These are phyloP conservation scores for Podaxis sp. DNA, from an alignment of 768 basidiomycete genomes.

Conservation along the genomic window DNA sequence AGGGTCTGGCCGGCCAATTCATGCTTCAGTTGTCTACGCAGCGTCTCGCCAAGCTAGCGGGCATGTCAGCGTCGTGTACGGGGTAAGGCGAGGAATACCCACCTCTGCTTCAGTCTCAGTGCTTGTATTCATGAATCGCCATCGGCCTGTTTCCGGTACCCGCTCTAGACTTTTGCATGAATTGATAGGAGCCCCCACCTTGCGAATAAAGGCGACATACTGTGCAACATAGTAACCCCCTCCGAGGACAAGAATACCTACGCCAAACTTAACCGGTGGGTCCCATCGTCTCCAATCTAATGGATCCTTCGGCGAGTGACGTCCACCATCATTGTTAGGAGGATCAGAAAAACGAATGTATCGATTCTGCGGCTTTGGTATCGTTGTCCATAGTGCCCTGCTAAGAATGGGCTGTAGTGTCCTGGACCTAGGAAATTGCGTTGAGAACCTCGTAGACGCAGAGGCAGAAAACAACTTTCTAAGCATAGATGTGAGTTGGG, in stretches of 20 bases:
- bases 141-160: conserved; percentile 84
- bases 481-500: not conserved
- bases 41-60: conserved; percentile 41
- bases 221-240: conserved; percentile 33
- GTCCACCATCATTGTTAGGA: not conserved
- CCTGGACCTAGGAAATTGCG: too few relatives aligned
- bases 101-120: conserved; percentile 58
- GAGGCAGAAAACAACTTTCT: not conserved
- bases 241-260: conserved; percentile 17
- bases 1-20: conserved; percentile 59
- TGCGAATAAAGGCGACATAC: conserved; percentile 24
- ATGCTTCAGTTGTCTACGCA: conserved; percentile 42
- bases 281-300: conserved; percentile 9
- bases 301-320: not conserved
- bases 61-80: not conserved
- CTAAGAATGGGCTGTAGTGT: not conserved
- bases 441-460: not conserved
- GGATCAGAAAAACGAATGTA: conserved; percentile 16
- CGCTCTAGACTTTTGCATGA: conserved; percentile 67
- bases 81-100: conserved; percentile 16
- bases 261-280: conserved; percentile 4
- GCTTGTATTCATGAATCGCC: conserved; percentile 84
- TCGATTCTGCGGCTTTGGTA: not conserved
- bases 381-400: not conserved
- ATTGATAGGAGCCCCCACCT: not conserved